Base-by-base conservation (phyloP, 2,329 filamentous ascomycete species). In the Aspergillus ochraceus region DNA sequence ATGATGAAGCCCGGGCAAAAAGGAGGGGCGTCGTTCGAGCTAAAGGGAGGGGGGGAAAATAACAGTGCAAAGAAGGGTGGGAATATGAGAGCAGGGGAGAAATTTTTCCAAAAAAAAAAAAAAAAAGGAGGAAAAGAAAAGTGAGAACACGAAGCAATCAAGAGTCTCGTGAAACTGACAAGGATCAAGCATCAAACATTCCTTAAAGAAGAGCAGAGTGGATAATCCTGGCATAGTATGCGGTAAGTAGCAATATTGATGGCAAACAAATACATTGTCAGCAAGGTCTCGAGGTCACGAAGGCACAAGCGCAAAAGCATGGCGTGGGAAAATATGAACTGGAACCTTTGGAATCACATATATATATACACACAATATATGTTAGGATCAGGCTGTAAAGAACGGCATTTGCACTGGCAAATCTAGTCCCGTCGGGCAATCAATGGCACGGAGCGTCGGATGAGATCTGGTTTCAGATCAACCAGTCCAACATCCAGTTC, bases 141-240 rank as follows among this genome's bases (percentile, higher is more conserved):
- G 14, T 17, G 6, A 42, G 62, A 61, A 61, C 60, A 59, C 64
- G 60, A 54, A 39, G 61, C 24, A 46, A 47, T 55, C 45, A 56
- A 54, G 39, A 49, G 39, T 29, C 30, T 52, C 30, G 46, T 47
- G 54, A 54, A 60, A 58, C 32, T 50, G 58, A 55, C 61, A 58
- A 47, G 61, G 61, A 58, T 61, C 61, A 60, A 52, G 61, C 49
- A 56, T 57, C 55, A 22, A 59, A 42, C 30, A 45, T 53, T 17
- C 36, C 32, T 42, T 42, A 19, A 26, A 20, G 36, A 26, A 51
- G 29, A 17, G 17, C 9, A 51, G 20, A 17, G 49, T 20, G 24
- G 24, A 26, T 51, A 51, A 51, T 56, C 26, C 45, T 47, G 45
- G 19, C 10, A 47, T 47, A 24, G 45, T 42, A 42, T 42, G 36